A percentile compares a stretch with the other conserved stretches of the same genome.
phyloP scores from a whole-genome alignment of 345 rosid genomes.

The Dipteronia sinensis region DNA sequence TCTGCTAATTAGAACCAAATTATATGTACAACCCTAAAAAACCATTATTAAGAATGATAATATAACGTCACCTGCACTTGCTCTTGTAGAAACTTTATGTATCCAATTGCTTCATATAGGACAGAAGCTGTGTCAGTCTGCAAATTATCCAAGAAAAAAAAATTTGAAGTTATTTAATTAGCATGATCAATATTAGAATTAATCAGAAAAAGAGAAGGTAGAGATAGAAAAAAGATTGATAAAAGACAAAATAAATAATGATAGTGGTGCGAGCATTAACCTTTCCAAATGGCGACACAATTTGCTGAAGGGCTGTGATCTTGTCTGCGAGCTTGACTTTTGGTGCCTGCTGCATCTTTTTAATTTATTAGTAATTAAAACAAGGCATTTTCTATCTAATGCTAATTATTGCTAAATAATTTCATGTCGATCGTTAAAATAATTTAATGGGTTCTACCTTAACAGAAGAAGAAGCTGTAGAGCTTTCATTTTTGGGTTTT shows the following conservation, averaged over 20 bases:
- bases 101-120: constrained; percentile 75
- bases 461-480: constrained; percentile 55
- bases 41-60: neutral
- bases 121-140: constrained; percentile 97
- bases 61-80: constrained; percentile 70
- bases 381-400: neutral
- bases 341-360: constrained; percentile 64
- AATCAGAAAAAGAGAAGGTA: neutral
- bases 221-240: neutral
- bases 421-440: neutral
- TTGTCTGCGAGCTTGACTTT: constrained; percentile 85
- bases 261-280: constrained; percentile 34
- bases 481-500: constrained; percentile 56
- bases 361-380: neutral
- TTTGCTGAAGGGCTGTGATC: constrained; percentile 91
- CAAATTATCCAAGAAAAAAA: constrained; percentile 18
- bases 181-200: neutral
- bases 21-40: neutral
- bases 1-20: neutral
- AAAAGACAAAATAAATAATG: constrained; percentile 8
- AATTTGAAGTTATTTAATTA: neutral
- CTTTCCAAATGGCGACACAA: constrained; percentile 98
- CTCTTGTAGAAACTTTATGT: constrained; percentile 73
- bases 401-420: too few species aligned
- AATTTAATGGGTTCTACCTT: constrained; percentile 49